Conservation (phyloP, 1,284 basidiomycete genomes). For the Bondarzewia mesenterica region DNA sequence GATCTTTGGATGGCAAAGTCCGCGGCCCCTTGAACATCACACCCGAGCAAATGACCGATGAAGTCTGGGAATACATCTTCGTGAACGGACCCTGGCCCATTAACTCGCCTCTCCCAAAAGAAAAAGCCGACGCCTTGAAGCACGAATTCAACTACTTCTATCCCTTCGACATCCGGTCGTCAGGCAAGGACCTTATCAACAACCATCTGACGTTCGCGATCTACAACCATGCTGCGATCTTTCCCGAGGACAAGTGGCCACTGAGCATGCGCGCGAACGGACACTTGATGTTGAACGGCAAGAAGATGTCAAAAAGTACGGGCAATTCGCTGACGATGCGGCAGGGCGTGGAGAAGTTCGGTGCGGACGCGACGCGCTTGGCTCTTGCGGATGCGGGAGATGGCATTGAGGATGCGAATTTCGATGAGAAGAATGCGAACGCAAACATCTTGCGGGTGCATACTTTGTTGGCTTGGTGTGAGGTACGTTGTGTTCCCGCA, state of each 20-base stretch:
- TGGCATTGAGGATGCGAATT: slow-evolving; percentile 96
- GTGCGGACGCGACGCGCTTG: slow-evolving; percentile 88
- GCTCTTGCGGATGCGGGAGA: slow-evolving; percentile 96
- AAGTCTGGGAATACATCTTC: slow-evolving; percentile 95
- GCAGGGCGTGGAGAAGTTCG: slow-evolving; percentile 80
- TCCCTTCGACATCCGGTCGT: slow-evolving; percentile 96
- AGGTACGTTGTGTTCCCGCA: no score
- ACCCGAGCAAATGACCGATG: slow-evolving; percentile 92
- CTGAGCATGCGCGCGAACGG: slow-evolving; percentile 91
- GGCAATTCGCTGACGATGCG: slow-evolving; percentile 82
- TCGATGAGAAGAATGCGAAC: slow-evolving; percentile 98
- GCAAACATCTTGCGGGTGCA: slow-evolving; percentile 94
- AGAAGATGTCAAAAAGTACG: slow-evolving; percentile 99
- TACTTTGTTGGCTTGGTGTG: slow-evolving; percentile 89
- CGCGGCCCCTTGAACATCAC: slow-evolving; percentile 83
- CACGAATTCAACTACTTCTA: slow-evolving; percentile 99
- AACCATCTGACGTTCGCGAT: slow-evolving; percentile 96
- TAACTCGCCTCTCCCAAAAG: slow-evolving; percentile 56
- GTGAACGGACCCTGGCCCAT: slow-evolving; percentile 71
- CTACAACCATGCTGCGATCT: slow-evolving; percentile 92
- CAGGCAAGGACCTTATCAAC: slow-evolving; percentile 96
- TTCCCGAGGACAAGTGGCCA: slow-evolving; percentile 94
- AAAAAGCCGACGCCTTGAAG: slow-evolving; percentile 79
- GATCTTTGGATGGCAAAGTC: slow-evolving; percentile 70
- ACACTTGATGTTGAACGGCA: slow-evolving; percentile 95